Percentiles rank a stretch among this genome's conserved stretches.
Conservation (phyloP, 441 rosid genomes). For the Aleurites moluccanus region DNA sequence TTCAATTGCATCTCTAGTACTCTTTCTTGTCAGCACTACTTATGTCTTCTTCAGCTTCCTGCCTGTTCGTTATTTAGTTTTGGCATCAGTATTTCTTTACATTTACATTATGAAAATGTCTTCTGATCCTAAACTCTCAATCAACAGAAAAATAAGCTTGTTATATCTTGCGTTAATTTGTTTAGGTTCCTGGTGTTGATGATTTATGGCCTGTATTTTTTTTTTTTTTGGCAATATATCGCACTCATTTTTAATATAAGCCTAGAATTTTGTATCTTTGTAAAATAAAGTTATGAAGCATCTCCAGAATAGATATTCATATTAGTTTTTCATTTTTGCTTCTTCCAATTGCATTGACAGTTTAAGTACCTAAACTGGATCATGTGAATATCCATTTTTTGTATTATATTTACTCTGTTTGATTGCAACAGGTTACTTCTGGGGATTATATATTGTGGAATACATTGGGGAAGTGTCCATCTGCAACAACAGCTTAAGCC, state of each 20-base stretch:
- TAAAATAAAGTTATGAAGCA: background rate
- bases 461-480: conserved; percentile 90
- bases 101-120: background rate
- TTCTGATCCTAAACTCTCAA: background rate
- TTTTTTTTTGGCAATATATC: background rate
- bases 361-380: background rate
- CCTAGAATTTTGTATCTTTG: background rate
- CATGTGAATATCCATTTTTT: background rate
- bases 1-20: background rate
- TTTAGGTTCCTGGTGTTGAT: background rate
- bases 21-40: background rate
- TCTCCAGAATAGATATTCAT: background rate
- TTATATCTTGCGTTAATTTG: background rate
- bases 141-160: background rate
- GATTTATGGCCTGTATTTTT: background rate
- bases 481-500: conserved; percentile 50
- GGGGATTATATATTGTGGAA: conserved; percentile 97
- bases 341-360: conserved; percentile 6
- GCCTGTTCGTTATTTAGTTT: background rate
- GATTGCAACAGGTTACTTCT: conserved; percentile 57
- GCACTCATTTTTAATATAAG: background rate
- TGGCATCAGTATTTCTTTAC: background rate
- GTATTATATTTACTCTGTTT: conserved; percentile 2
- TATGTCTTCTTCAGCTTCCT: background rate
- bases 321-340: background rate